Base-by-base conservation (phyloP, 2,329 filamentous ascomycete genomes). In the Alternaria arborescens region DNA sequence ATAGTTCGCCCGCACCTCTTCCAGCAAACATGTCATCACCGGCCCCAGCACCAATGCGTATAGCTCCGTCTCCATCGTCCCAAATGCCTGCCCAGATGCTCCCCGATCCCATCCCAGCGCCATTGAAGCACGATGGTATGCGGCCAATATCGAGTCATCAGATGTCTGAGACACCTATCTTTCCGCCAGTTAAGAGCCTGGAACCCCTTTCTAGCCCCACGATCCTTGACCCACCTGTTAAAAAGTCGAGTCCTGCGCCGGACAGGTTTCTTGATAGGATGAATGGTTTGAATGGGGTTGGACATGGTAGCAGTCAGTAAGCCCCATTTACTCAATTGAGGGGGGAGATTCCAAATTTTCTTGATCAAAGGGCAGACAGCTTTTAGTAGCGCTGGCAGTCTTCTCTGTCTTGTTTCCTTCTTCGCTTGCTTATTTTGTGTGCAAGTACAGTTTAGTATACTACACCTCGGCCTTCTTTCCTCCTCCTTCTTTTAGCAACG, bases 161-260 rank as follows among this genome's bases (percentile, higher is more conserved):
- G 20, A 65, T 77, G 47, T 70, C 69, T 3, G 74, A 77, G 52
- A 75, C 71, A 10, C 79, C 84, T 0, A 82, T 89, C 24, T 77
- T 90, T 3, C 88, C 88, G 5, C 88, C 88, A 0, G 76, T 84
- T 2, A 82, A 86, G 41, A 81, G 85, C 1, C 73, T 91, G 48
- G 85, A 86, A 10, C 88, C 88, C 0, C 86, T 84, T 42, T 83
- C 85, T 2, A 83, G 82, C 14, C 81, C 84, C 58, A 84, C 86
- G 65, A 87, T 88, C 58, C 73, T 88, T 52, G 87, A 85, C 16
- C 87, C 88, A 24, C 88, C 87, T 2, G 81, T 87, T 66, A 88
- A 91, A 79, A 80, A 82, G 60, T 52, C 51, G 18, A 65, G 62
- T 55, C 62, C 62, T 7, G 50, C 59, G n/a, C 62, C 62, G 3